These are phyloP conservation scores for Stephania yunnanensis DNA, from an alignment of 164 flowering plant species.

Conservation along the genomic window DNA sequence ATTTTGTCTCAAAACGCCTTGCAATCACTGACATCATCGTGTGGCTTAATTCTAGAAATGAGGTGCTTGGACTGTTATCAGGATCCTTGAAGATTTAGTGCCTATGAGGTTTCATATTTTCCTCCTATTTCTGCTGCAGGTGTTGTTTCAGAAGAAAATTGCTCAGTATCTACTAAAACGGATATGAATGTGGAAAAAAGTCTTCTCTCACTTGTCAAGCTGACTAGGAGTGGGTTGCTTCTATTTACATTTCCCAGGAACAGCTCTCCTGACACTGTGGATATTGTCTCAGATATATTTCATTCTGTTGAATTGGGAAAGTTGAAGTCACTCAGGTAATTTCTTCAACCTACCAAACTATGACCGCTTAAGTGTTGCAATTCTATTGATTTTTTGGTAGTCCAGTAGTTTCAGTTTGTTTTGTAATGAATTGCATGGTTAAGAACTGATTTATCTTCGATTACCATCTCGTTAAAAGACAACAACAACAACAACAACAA, in stretches of 20 bases:
- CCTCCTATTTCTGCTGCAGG: constrained; percentile 22
- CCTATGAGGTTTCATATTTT: not conserved
- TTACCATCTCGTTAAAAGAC: not conserved
- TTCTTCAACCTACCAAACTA: constrained; percentile 5
- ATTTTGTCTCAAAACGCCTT: too few relatives aligned
- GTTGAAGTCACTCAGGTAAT: constrained; percentile 56
- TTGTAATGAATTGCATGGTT: not conserved
- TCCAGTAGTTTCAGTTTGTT: not conserved
- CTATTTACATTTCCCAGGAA: constrained; percentile 51
- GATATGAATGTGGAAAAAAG: constrained; percentile 18
- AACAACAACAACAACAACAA: too few relatives aligned
- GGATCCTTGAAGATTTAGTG: not conserved
- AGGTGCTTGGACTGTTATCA: not conserved
- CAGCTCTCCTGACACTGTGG: constrained; percentile 31
- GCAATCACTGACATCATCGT: not conserved
- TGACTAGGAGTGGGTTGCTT: constrained; percentile 77
- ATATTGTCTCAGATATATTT: constrained; percentile 43
- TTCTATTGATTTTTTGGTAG: not conserved
- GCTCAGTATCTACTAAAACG: constrained; percentile 10
- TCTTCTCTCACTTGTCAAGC: constrained; percentile 69
- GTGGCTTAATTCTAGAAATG: not conserved
- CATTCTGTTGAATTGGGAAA: constrained; percentile 41
- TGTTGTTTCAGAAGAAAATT: constrained; percentile 18
- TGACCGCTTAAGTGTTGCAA: not conserved
- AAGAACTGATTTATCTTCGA: not conserved